phyloP scores from a whole-genome alignment of 495 filamentous ascomycete genomes.

The Trichoderma gamsii region DNA sequence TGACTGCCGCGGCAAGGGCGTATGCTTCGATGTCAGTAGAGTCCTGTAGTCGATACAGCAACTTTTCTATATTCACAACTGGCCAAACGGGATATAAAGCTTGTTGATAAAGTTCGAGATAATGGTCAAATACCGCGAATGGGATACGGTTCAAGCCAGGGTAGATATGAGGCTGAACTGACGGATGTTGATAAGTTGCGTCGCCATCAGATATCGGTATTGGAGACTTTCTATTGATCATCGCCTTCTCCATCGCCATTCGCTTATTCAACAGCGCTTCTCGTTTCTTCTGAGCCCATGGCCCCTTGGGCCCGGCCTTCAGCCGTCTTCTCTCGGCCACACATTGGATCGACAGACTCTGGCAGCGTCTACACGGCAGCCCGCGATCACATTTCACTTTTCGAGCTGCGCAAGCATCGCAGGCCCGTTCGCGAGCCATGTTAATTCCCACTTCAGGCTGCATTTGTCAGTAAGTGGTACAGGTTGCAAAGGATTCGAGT shows the following conservation, averaged over 20 bases:
- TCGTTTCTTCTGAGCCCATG: neutral
- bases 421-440: conserved; percentile 1
- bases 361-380: neutral
- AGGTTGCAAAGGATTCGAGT: neutral
- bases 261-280: neutral
- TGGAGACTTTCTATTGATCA: neutral
- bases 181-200: neutral
- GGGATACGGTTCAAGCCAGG: neutral
- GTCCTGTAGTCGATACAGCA: neutral
- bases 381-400: neutral
- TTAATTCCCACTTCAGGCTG: neutral
- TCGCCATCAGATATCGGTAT: neutral
- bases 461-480: neutral
- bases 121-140: neutral
- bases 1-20: neutral
- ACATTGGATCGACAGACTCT: neutral
- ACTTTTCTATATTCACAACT: neutral
- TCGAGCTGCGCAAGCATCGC: conserved; percentile 5
- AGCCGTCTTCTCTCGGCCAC: conserved; percentile 7
- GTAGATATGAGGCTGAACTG: neutral
- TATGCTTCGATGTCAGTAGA: neutral
- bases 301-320: neutral
- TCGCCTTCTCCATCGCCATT: neutral
- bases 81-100: neutral
- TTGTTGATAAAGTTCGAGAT: neutral